Evolutionary conservation across 176 grass and related monocot genomes (phyloP).

Genomic region (Poa annua): DNA sequence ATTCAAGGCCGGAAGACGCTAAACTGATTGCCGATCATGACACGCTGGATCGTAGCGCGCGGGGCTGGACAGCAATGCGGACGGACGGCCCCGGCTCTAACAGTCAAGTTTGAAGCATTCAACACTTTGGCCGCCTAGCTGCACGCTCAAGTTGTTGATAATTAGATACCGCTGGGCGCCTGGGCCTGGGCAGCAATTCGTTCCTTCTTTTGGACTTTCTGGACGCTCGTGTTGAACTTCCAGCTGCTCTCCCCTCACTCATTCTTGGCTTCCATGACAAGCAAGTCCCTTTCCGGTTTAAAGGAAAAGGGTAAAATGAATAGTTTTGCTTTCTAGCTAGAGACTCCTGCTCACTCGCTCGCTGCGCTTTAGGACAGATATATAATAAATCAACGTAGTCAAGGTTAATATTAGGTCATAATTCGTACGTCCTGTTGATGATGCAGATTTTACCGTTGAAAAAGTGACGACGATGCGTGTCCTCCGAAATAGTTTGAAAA

Average conservation of each 20-base stretch:
- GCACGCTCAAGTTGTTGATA: background rate
- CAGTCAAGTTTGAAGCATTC: background rate
- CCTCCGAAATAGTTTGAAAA: conserved; percentile 7
- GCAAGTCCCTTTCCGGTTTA: conserved; percentile 45
- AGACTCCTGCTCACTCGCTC: background rate
- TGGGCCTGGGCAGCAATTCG: conserved; percentile 3
- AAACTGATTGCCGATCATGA: too few relatives aligned
- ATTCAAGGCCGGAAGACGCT: background rate
- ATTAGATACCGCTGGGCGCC: background rate
- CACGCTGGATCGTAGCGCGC: background rate
- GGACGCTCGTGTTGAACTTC: background rate
- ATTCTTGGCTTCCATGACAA: conserved; percentile 52
- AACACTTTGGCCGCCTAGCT: background rate
- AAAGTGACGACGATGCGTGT: conserved; percentile 17
- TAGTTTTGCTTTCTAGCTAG: conserved; percentile 21
- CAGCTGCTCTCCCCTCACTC: background rate
- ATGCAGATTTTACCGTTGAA: conserved; percentile 32
- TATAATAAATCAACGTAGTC: too few relatives aligned
- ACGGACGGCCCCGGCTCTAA: background rate
- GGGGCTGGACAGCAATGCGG: background rate
- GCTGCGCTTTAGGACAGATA: too few relatives aligned
- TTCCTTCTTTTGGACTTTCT: conserved; percentile 43
- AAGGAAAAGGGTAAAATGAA: conserved; percentile 39
- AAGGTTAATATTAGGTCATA: too few relatives aligned
- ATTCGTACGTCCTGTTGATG: too few relatives aligned